These are phyloP conservation scores for Fusarium sp. DNA, from an alignment of 2,329 filamentous ascomycete genomes.

Conservation along the genomic window DNA sequence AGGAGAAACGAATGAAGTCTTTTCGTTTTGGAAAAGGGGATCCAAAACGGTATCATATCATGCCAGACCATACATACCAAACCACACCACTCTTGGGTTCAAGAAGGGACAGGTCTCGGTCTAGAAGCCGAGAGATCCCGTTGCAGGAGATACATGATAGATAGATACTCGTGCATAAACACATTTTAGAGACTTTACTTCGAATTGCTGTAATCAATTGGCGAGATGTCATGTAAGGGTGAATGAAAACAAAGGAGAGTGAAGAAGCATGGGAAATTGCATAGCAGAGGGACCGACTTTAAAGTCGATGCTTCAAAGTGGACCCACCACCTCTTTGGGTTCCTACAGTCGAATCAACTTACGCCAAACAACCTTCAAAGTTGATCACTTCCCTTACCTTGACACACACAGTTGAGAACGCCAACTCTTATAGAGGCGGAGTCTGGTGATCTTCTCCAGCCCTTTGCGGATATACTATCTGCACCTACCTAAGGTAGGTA, in stretches of 20 bases:
- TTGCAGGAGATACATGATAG: slow-evolving; percentile 17
- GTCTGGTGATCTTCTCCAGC: no score
- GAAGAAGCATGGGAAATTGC: slow-evolving; percentile 2
- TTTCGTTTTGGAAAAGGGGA: slow-evolving; percentile 20
- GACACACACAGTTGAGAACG: background rate
- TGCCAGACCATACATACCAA: background rate
- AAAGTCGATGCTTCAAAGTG: background rate
- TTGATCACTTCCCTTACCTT: slow-evolving; percentile 9
- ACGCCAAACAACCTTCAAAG: slow-evolving; percentile 8
- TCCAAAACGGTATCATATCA: slow-evolving; percentile 31
- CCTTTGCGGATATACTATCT: background rate
- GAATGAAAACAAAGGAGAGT: slow-evolving; percentile 7
- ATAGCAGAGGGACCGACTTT: background rate
- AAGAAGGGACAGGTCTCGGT: slow-evolving; percentile 22
- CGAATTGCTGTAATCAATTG: background rate
- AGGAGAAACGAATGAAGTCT: slow-evolving; percentile 5
- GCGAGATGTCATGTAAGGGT: background rate
- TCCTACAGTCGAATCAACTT: slow-evolving; percentile 24
- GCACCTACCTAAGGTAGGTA: no score
- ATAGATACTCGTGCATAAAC: slow-evolving; percentile 28
- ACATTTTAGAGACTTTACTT: slow-evolving; percentile 2
- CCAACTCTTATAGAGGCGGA: background rate
- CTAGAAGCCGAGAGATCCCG: slow-evolving; percentile 2
- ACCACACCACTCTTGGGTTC: slow-evolving; percentile 29
- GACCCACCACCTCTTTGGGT: slow-evolving; percentile 33